These are phyloP conservation scores for Venturia carpophila DNA, from an alignment of 2,329 filamentous ascomycete genomes.

Conservation along the genomic window DNA sequence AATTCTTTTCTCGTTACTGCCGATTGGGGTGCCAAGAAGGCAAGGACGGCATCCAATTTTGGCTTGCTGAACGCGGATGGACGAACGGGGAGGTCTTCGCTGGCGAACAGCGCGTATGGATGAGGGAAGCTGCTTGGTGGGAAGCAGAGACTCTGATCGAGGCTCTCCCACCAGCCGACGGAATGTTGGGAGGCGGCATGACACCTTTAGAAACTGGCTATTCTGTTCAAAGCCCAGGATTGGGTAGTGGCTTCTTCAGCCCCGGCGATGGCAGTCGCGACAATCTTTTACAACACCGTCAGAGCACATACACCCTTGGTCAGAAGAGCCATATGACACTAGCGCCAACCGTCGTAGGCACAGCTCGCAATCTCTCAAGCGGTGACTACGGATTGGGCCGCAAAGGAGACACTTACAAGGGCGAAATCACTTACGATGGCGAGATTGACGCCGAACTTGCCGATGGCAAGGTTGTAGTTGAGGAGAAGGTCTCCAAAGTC, in stretches of 20 bases:
- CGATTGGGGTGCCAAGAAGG: slow-evolving; percentile 82
- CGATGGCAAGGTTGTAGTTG: slow-evolving; percentile 67
- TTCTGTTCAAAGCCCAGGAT: slow-evolving; percentile 49
- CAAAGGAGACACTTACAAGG: slow-evolving; percentile 74
- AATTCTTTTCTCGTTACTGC: slow-evolving; percentile 78
- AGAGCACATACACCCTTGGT: slow-evolving; percentile 38
- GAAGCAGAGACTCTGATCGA: slow-evolving; percentile 88
- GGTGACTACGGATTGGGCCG: slow-evolving; percentile 85
- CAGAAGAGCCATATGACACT: slow-evolving; percentile 38
- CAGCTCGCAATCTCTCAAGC: slow-evolving; percentile 34
- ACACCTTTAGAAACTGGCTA: slow-evolving; percentile 60
- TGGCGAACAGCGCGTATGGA: slow-evolving; percentile 88
- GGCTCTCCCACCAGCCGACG: slow-evolving; percentile 28
- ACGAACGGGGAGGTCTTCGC: slow-evolving; percentile 94
- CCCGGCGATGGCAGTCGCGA: slow-evolving; percentile 61
- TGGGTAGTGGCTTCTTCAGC: slow-evolving; percentile 54
- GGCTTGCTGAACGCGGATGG: slow-evolving; percentile 92
- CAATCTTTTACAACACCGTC: slow-evolving; percentile 52
- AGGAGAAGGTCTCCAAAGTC: slow-evolving; percentile 53
- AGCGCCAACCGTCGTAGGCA: slow-evolving; percentile 56
- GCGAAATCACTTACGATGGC: slow-evolving; percentile 63
- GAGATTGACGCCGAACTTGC: slow-evolving; percentile 70
- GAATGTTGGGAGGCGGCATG: slow-evolving; percentile 35
- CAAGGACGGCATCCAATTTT: slow-evolving; percentile 85
- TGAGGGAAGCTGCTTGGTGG: slow-evolving; percentile 93